Conservation (phyloP, 1,139 yeast species). For the Debaryomycetaceae sp. region DNA sequence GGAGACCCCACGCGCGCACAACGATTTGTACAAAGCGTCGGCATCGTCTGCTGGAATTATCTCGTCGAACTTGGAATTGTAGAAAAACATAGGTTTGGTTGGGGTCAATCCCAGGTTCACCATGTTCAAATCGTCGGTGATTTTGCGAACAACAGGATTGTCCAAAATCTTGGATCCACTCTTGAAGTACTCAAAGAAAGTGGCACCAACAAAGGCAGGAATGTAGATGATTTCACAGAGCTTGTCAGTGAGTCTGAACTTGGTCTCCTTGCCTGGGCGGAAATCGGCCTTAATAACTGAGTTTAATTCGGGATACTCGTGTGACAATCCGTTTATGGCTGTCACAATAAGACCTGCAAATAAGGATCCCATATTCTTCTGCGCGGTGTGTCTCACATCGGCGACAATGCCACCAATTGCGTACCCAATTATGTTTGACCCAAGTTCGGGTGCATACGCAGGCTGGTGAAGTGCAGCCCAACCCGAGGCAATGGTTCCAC, state of each 20-base stretch:
- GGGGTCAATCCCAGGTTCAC: constrained; percentile 13
- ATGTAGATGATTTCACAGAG: neutral
- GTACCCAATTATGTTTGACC: constrained; percentile 13
- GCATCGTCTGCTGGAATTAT: constrained; percentile 18
- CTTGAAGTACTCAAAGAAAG: neutral
- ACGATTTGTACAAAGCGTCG: constrained; percentile 16
- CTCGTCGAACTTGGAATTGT: constrained; percentile 21
- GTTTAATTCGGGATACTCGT: constrained; percentile 11
- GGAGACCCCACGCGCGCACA: constrained; percentile 14
- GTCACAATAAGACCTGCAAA: constrained; percentile 21
- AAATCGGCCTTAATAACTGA: constrained; percentile 1
- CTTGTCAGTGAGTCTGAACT: constrained; percentile 1
- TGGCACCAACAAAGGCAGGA: neutral
- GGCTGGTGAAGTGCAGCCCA: constrained; percentile 36
- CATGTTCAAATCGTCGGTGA: constrained; percentile 9
- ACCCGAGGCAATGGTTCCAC: constrained; percentile 33
- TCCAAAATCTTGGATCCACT: constrained; percentile 3
- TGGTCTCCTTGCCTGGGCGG: constrained; percentile 1
- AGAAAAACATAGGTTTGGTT: constrained; percentile 23
- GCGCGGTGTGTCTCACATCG: constrained; percentile 15
- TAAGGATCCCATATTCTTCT: constrained; percentile 16
- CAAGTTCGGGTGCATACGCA: constrained; percentile 19
- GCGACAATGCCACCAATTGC: constrained; percentile 19
- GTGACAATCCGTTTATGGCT: constrained; percentile 17
- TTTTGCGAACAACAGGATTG: constrained; percentile 11